Conservation (phyloP, 2,329 filamentous ascomycete genomes). For the Pseudonectria foliicola region DNA sequence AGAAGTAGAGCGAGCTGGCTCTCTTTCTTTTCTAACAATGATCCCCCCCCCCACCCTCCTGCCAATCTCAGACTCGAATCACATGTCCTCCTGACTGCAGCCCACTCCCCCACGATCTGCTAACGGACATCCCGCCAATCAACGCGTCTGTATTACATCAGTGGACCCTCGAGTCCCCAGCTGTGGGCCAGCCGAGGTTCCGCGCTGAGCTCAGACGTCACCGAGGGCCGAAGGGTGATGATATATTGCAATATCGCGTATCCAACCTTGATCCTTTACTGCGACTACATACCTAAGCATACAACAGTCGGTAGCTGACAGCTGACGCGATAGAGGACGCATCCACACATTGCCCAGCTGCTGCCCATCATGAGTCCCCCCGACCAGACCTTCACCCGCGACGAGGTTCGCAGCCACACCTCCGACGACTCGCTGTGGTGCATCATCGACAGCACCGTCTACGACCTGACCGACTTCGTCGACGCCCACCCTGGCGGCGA, state of each 20-base stretch:
- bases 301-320: too few relatives aligned
- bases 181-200: slow-evolving; percentile 10
- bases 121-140: slow-evolving; percentile 3
- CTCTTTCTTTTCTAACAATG: too few relatives aligned
- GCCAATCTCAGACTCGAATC: too few relatives aligned
- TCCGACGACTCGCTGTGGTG: slow-evolving; percentile 71
- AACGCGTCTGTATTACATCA: slow-evolving; percentile 2
- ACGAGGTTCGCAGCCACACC: slow-evolving; percentile 68
- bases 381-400: slow-evolving; percentile 48
- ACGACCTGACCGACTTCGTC: slow-evolving; percentile 78
- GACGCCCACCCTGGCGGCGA: slow-evolving; percentile 80
- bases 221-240: slow-evolving; percentile 3
- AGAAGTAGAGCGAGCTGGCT: slow-evolving; percentile 1
- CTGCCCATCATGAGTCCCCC: slow-evolving; percentile 27
- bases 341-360: not conserved
- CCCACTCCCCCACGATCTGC: slow-evolving; percentile 7
- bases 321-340: too few relatives aligned
- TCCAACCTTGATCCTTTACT: not conserved
- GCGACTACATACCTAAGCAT: too few relatives aligned
- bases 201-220: too few relatives aligned
- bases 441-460: slow-evolving; percentile 80
- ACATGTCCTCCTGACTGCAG: slow-evolving; percentile 1
- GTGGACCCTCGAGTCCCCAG: not conserved
- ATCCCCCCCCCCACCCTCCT: too few relatives aligned
- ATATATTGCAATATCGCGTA: too few relatives aligned